Base-by-base conservation (phyloP, 345 rosid genomes). In the Brassica nigra region DNA sequence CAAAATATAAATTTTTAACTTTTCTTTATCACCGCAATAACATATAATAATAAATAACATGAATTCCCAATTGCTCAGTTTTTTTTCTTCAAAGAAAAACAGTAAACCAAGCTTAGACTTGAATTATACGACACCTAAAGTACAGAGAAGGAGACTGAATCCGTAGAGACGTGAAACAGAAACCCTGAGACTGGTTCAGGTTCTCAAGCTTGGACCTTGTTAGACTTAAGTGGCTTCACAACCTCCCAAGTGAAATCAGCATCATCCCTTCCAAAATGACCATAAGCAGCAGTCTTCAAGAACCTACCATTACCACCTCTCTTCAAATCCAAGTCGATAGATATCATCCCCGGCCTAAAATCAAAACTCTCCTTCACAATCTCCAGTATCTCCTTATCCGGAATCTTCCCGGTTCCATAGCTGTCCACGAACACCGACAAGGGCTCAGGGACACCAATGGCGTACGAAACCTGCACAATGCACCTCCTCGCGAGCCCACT, bases 171-270 rank as follows among this genome's bases (percentile, higher is more conserved):
- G 31, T 20, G 37, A 49, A 71, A 28, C 76, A 73, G 39, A 10
- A n/a, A 66, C 54, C 57, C 11, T 23, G 47, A 76, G 79, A 76
- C 1, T 77, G 70, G 9, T 70, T 59, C 76, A 66, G 62, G 73
- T 55, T 27, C 87, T 81, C 62, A 82, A 72, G 75, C 82, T 55
- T 82, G 72, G 73, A 74, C 81, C 71, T 82, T 82, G 67, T 42
- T 70, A 63, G 81, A 73, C 78, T 82, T 82, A 63, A 82, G 82
- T 16, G 82, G 81, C 78, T 82, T 82, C 31, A 82, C 84, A 10
- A 82, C 84, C 76, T 82, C 84, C 84, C 82, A 82, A 11, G 84
- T 82, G 82, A 82, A 82, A 73, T 82, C 84, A 73, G 84, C 62
- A 47, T 82, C 84, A 28, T 82, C 84, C 55, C 84, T 82, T 67